Conservation (phyloP, 148 eudicot genomes). For the Beta vulgaris region DNA sequence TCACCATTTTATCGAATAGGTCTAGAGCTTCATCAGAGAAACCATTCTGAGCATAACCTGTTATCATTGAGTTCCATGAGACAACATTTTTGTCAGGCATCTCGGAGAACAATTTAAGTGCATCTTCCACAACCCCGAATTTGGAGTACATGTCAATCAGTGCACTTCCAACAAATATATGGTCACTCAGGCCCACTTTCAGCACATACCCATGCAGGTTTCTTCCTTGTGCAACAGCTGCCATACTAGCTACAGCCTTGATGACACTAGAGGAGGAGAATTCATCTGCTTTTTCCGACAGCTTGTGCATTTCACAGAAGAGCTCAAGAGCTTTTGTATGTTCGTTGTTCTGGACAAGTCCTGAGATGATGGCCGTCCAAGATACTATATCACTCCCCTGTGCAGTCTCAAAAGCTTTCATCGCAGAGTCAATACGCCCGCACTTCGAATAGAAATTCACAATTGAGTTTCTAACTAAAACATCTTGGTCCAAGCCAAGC, state of each 20-base stretch:
- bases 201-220: slow-evolving; percentile 41
- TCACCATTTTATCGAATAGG: slow-evolving; percentile 41
- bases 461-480: slow-evolving; percentile 35
- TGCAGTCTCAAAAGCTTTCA: slow-evolving; percentile 32
- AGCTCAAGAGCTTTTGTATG: slow-evolving; percentile 29
- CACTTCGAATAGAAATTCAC: slow-evolving; percentile 43
- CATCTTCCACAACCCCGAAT: slow-evolving; percentile 47
- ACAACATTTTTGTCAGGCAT: slow-evolving; percentile 48
- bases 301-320: slow-evolving; percentile 38
- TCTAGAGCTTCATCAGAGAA: slow-evolving; percentile 44
- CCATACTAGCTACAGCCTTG: slow-evolving; percentile 34
- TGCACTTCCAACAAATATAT: slow-evolving; percentile 42
- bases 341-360: slow-evolving; percentile 37
- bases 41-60: slow-evolving; percentile 48
- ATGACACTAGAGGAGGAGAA: slow-evolving; percentile 40
- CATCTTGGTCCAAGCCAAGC: slow-evolving; percentile 31
- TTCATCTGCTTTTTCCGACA: slow-evolving; percentile 32
- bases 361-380: slow-evolving; percentile 41
- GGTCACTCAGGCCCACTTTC: slow-evolving; percentile 30
- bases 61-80: no score
- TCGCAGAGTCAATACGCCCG: slow-evolving; percentile 31
- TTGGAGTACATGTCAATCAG: slow-evolving; percentile 51
- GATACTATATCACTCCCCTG: slow-evolving; percentile 38
- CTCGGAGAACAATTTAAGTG: slow-evolving; percentile 32
- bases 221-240: slow-evolving; percentile 30